Evolutionary conservation across 768 basidiomycete genomes (phyloP), one percentile per base, ranked within the genome.

Genomic region (Termitomyces sp.): DNA sequence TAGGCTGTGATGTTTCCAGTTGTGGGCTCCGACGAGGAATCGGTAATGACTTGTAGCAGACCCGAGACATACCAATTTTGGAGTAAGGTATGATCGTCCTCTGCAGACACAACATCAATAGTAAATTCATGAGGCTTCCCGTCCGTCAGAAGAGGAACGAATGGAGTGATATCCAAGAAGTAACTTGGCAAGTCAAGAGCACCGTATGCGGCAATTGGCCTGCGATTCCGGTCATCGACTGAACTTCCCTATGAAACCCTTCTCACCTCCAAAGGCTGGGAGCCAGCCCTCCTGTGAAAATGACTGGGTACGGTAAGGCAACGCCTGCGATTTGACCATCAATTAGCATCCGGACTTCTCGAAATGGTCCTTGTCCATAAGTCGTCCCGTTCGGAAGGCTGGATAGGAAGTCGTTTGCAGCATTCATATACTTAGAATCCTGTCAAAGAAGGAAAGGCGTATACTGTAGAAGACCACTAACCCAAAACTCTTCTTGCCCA

Each of bases 1-100:
- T 90, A 87, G 9, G 65, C 64, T 0, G 79, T 84, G 58, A 92
- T 89, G 31, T 75, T 78, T 31, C 91, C 91, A 1, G 83, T 89
- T 2, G 91, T 91, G 4, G 77, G 87, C 45, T 69, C 66, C 1
- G 76, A 71, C 33, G 89, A 88, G 8, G 82, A 69, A 66, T 90
- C 87, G 1, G 83, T 84, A 59, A 86, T 70, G 49, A 89, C 85
- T 68, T 92, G 89, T 6, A 93, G 70, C 5, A 76, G 63, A 1
- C 88, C 91, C 4, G 88, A 89, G 30, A 91, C 82, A 66, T 82
- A 89, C 91, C 91, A 93, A 66, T 91, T 91, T 61, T 81, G 77
- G 53, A 87, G 79, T 65, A 88, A 83, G n/a, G 76, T 72, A 58
- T 86, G 87, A 64, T 86, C 77, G 7, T 64, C 61, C 68, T 93